Conservation (phyloP, 2,329 filamentous ascomycete species). For the Colletotrichum salicis region DNA sequence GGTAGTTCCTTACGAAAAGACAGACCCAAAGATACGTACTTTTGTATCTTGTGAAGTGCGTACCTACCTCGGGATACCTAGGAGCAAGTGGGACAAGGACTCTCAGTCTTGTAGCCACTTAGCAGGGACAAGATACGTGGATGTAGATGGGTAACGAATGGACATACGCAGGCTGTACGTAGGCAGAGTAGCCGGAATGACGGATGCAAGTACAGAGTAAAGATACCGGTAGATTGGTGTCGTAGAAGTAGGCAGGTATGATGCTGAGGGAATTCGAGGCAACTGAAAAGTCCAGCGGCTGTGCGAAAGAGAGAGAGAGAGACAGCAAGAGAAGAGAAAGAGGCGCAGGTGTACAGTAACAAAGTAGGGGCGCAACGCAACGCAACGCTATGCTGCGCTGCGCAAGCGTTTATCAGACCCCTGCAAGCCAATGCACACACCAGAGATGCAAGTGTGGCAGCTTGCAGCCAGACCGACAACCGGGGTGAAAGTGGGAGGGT, state of each 20-base stretch:
- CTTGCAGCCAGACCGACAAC: slow-evolving; percentile 33
- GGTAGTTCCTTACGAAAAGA: slow-evolving; percentile 17
- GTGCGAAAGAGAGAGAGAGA: not conserved
- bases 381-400: slow-evolving; percentile 19
- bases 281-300: not conserved
- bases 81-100: not conserved
- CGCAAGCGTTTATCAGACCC: slow-evolving; percentile 33
- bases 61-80: not conserved
- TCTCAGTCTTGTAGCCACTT: not conserved
- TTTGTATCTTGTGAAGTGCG: not conserved
- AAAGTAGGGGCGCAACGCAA: slow-evolving; percentile 12
- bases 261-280: not conserved
- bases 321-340: not conserved
- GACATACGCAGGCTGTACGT: not conserved
- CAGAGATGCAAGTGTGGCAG: slow-evolving; percentile 32
- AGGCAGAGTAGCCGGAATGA: not conserved
- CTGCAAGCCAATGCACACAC: slow-evolving; percentile 34
- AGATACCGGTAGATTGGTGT: not conserved
- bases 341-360: slow-evolving; percentile 10
- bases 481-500: slow-evolving; percentile 25
- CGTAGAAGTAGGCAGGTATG: not conserved
- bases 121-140: not conserved
- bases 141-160: not conserved
- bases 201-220: slow-evolving; percentile 25
- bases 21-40: slow-evolving; percentile 4